These are phyloP conservation scores for Fusarium solani-melongenae DNA, from an alignment of 2,329 filamentous ascomycete genomes.

Conservation along the genomic window DNA sequence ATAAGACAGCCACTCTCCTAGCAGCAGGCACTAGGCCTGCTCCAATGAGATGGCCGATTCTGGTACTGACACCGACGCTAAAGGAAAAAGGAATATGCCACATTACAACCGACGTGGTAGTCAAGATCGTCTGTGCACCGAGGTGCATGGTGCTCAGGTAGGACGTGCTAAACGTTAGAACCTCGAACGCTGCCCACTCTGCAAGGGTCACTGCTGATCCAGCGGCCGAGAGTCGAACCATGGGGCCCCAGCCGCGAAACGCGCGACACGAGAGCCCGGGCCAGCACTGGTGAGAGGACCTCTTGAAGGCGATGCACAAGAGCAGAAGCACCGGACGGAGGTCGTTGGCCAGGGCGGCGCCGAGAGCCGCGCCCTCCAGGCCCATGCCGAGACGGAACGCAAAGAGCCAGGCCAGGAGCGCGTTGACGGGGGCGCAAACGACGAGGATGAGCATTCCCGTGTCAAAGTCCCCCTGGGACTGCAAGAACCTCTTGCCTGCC, in stretches of 20 bases:
- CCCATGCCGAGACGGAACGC: constrained; percentile 56
- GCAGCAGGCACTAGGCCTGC: constrained; percentile 15
- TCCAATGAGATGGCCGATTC: constrained; percentile 23
- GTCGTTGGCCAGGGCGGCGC: constrained; percentile 60
- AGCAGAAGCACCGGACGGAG: constrained; percentile 60
- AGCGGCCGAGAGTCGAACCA: constrained; percentile 52
- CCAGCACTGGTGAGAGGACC: constrained; percentile 47
- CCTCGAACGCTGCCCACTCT: constrained; percentile 57
- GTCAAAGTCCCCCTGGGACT: constrained; percentile 65
- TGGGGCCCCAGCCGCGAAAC: constrained; percentile 53
- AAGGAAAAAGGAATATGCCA: constrained; percentile 58
- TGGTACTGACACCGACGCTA: constrained; percentile 47
- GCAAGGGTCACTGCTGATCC: constrained; percentile 54
- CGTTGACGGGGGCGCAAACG: constrained; percentile 60
- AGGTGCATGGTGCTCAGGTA: constrained; percentile 56
- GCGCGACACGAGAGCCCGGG: constrained; percentile 52
- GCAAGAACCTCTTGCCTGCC: constrained; percentile 64
- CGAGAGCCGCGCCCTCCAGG: constrained; percentile 62
- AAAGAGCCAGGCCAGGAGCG: constrained; percentile 61
- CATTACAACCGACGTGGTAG: constrained; percentile 53
- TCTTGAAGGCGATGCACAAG: constrained; percentile 56
- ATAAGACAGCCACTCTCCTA: constrained; percentile 12
- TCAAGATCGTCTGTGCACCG: constrained; percentile 55
- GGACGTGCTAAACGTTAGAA: constrained; percentile 57
- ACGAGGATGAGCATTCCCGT: constrained; percentile 59